Conservation (phyloP, 257 asterid genomes). For the Gentiana dahurica region DNA sequence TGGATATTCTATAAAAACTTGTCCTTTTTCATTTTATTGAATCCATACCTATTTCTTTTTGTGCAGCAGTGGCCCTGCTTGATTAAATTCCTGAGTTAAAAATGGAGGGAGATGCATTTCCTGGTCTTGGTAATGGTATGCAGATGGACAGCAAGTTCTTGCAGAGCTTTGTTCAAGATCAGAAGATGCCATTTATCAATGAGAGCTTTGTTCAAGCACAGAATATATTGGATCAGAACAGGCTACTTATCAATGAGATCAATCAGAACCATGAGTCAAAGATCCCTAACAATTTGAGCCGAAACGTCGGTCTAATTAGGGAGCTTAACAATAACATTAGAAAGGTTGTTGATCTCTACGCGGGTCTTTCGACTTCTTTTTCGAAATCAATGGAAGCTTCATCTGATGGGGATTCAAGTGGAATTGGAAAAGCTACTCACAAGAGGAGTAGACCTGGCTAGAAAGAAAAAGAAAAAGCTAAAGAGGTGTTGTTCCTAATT, state of each 20-base stretch:
- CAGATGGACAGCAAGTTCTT: constrained; percentile 57
- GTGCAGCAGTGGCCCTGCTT: constrained; percentile 23
- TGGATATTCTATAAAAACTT: constrained; percentile 32
- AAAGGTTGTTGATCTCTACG: constrained; percentile 74
- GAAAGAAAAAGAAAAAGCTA: not conserved
- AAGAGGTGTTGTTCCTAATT: not conserved
- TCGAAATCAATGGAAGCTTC: constrained; percentile 54
- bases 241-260: constrained; percentile 70
- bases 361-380: constrained; percentile 65
- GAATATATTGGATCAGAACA: constrained; percentile 66
- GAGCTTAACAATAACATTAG: constrained; percentile 82
- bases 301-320: constrained; percentile 73
- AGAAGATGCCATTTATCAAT: constrained; percentile 18
- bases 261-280: constrained; percentile 89
- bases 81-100: constrained; percentile 13
- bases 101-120: constrained; percentile 77
- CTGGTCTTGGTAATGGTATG: constrained; percentile 48
- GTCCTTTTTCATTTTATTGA: constrained; percentile 5
- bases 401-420: constrained; percentile 72
- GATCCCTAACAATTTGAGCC: constrained; percentile 62
- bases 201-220: constrained; percentile 72
- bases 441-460: constrained; percentile 66
- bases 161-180: constrained; percentile 39
- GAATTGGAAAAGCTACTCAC: constrained; percentile 40
- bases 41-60: constrained; percentile 5